Base-by-base conservation (phyloP, 768 basidiomycete species). In the Phlegmacium glaucopus region DNA sequence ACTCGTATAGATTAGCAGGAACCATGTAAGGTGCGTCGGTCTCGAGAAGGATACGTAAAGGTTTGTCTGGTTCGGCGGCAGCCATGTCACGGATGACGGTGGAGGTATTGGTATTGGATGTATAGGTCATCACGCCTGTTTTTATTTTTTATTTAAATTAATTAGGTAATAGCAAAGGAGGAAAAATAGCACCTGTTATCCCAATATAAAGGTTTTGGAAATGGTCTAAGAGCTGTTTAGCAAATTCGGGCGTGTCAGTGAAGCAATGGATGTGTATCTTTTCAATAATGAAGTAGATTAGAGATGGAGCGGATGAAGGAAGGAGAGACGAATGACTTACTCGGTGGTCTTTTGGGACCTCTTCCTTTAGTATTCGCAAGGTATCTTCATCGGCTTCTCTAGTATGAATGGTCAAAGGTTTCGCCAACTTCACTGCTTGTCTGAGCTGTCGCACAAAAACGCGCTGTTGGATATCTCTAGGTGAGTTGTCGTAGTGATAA, bases 21-120 rank as follows among this genome's bases (percentile, higher is more conserved):
- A 86, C 75, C 91, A 94, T 93, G 68, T 77, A 94, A 0, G 91
- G 91, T 3, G 89, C 90, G 53, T 94, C 91, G 0, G 91, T 91
- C 64, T 94, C 91, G 3, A 93, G 73, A 1, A 92, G 63, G 39
- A 85, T 79, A 34, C 79, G 73, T 2, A 75, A 62, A 4, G 64
- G 62, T 9, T 56, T 55, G 45, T 30, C 27, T 5, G 17, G 10
- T 18, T 15, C 37, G 17, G 57, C 41, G 10, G 61, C 35, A 4
- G 65, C 57, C 72, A 87, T 74, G 32, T 77, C 70, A 2, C 75
- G 77, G n/a, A 93, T 70, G 42, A 89, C 77, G 1, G 71, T 66
- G 9, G 85, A 68, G 0, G 90, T 94, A 57, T 91, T 81, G 36
- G 70, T 53, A 59, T 94, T 93, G 0, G 82, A 80, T 0, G 86